Evolutionary conservation across 2,329 filamentous ascomycete genomes (phyloP), one percentile per base, ranked within the genome.

Genomic region (Talaromyces sp.): DNA sequence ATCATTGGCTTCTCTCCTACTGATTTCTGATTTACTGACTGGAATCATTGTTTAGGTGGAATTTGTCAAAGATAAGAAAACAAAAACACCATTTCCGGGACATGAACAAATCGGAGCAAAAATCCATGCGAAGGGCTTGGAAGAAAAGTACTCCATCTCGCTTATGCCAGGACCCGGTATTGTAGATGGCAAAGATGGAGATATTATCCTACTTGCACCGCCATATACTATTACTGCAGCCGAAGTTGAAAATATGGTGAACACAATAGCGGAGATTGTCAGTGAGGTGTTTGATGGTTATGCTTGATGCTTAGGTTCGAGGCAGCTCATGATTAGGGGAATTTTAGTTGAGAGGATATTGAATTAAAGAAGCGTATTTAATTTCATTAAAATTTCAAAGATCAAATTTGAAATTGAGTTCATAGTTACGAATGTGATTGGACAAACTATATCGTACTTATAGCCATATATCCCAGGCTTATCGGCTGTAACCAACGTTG

Each of bases 131-230:
- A 37, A 58, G 33, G 66, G 61, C 13, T n/a, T 68, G 14, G 60
- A 68, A 64, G 50, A 84, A 70, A 82, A 80, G 62, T 84, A 90
- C 67, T 83, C 82, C 3, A 72, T 91, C 2, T 92, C 91, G 14
- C 33, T 61, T 16, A 66, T 66, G 72, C 86, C 87, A 1, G 88
- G 88, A 0, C 78, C 78, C 0, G 89, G 89, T 1, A 86, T 86
- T 0, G 85, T 80, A 0, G 87, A 90, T 52, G 80, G 84, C 2
- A 72, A 73, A 22, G 72, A 74, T 1, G 89, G 90, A 13, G 90
- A 93, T 70, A 47, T 49, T 14, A 49, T 52, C n/a, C 11, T 61
- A 3, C 24, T 61, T 22, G 69, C 80, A 83, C 66, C 80, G 74
- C 43, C 71, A 71, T 61, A 61, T 19, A 61, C 52, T 14, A 24